These are phyloP conservation scores for Beta vulgaris DNA, from an alignment of 148 eudicot genomes.

Conservation along the genomic window DNA sequence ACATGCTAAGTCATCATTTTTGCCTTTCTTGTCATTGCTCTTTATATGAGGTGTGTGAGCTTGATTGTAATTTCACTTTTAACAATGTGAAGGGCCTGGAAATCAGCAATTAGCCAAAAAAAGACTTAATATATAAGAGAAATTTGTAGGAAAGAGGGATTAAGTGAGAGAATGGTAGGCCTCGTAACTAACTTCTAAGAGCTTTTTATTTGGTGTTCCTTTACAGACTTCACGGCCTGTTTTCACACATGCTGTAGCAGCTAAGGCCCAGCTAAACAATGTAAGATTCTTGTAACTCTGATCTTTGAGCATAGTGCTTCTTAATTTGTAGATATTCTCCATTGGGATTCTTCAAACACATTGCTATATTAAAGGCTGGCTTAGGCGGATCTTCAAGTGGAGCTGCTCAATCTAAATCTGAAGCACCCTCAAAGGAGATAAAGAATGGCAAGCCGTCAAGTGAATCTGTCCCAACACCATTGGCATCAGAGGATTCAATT, in stretches of 20 bases:
- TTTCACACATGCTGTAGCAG: slow-evolving; percentile 11
- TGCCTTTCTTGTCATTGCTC: background rate
- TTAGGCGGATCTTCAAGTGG: slow-evolving; percentile 47
- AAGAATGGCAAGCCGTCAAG: slow-evolving; percentile 42
- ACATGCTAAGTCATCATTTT: background rate
- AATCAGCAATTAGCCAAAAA: background rate
- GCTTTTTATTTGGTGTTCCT: slow-evolving; percentile 8
- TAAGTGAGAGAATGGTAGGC: background rate
- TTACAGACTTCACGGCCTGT: slow-evolving; percentile 17
- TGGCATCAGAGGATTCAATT: slow-evolving; percentile 64
- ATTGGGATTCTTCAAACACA: slow-evolving; percentile 20
- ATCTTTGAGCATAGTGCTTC: slow-evolving; percentile 2
- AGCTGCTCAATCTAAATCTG: slow-evolving; percentile 36
- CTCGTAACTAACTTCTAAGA: background rate
- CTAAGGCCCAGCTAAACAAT: slow-evolving; percentile 27
- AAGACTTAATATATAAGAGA: background rate
- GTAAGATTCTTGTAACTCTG: slow-evolving; percentile 22
- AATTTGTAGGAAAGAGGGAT: background rate
- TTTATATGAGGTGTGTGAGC: background rate
- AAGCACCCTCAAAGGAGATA: slow-evolving; percentile 22
- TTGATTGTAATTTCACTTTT: background rate
- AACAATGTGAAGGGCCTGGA: background rate
- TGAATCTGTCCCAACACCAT: slow-evolving; percentile 30
- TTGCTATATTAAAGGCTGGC: slow-evolving; percentile 47
- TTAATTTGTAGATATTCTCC: slow-evolving; percentile 13